A percentile compares a stretch with the other conserved stretches of the same genome.
Evolutionary conservation across 805 yeast genomes (phyloP).

Genomic region (Candida schatavii): DNA sequence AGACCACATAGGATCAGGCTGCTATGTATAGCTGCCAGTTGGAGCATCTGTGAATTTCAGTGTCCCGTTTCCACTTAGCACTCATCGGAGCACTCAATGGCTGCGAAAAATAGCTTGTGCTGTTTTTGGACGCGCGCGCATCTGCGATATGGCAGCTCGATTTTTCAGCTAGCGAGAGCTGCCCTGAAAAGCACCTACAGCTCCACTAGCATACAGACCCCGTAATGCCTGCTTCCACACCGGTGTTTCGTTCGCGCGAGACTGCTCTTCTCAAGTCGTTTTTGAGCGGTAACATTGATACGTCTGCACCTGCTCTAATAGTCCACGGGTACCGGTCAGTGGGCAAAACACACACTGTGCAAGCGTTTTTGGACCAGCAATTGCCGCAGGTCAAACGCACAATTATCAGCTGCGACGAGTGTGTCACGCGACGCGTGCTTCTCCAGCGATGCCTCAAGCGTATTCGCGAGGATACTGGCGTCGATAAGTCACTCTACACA

Average conservation of each 20-base stretch:
- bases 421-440: slow-evolving; percentile 38
- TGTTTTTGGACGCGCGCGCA: too few species aligned
- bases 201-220: too few species aligned
- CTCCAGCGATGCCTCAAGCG: slow-evolving; percentile 40
- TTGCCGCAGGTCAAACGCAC: slow-evolving; percentile 20
- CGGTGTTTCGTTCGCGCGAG: slow-evolving; percentile 17
- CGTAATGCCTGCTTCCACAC: not conserved
- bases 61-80: too few species aligned
- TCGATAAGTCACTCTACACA: slow-evolving; percentile 16
- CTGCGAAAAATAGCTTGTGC: too few species aligned
- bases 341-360: slow-evolving; percentile 45
- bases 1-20: too few species aligned
- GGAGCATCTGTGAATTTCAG: too few species aligned
- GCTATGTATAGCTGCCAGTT: too few species aligned
- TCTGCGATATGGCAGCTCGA: too few species aligned
- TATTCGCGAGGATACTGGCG: slow-evolving; percentile 35
- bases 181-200: too few species aligned
- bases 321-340: slow-evolving; percentile 49
- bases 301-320: slow-evolving; percentile 35
- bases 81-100: too few species aligned
- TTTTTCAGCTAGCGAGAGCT: too few species aligned
- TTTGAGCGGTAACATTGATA: slow-evolving; percentile 22
- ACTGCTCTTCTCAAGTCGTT: slow-evolving; percentile 33
- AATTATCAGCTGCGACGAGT: slow-evolving; percentile 44
- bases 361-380: slow-evolving; percentile 25